phyloP scores from a whole-genome alignment of 2,329 filamentous ascomycete species.

The Aspergillus texensis region DNA sequence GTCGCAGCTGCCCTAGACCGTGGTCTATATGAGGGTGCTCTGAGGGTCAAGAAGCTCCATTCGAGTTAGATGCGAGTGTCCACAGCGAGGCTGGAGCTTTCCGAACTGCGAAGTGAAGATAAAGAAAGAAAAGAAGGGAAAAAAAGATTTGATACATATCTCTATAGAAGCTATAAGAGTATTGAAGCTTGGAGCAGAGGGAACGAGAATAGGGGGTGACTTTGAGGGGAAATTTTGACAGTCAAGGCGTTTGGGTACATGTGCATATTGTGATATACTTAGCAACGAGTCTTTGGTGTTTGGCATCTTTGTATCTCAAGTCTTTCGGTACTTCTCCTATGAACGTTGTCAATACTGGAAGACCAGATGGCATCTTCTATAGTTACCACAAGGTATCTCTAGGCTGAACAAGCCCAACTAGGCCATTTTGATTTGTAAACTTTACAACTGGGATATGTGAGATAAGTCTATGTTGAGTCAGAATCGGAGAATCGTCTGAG shows the following conservation, averaged over 20 bases:
- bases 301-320: not conserved
- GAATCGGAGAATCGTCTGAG: too few relatives aligned
- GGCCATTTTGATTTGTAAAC: not conserved
- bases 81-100: not conserved
- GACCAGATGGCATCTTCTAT: not conserved
- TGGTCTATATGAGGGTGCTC: conserved; percentile 83
- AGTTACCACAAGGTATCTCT: not conserved
- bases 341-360: not conserved
- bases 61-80: conserved; percentile 47
- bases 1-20: conserved; percentile 93
- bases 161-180: not conserved
- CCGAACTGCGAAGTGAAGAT: not conserved
- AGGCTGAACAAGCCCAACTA: not conserved
- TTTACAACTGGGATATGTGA: too few relatives aligned
- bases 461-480: too few relatives aligned
- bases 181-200: not conserved
- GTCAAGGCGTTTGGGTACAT: conserved; percentile 14
- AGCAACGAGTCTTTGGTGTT: conserved; percentile 7
- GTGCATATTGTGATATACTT: conserved; percentile 6
- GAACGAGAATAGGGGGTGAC: not conserved
- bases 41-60: conserved; percentile 84
- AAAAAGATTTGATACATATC: not conserved
- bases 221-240: not conserved
- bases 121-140: not conserved
- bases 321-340: not conserved